phyloP scores from a whole-genome alignment of 306 rosid genomes.

The Prunus padus region DNA sequence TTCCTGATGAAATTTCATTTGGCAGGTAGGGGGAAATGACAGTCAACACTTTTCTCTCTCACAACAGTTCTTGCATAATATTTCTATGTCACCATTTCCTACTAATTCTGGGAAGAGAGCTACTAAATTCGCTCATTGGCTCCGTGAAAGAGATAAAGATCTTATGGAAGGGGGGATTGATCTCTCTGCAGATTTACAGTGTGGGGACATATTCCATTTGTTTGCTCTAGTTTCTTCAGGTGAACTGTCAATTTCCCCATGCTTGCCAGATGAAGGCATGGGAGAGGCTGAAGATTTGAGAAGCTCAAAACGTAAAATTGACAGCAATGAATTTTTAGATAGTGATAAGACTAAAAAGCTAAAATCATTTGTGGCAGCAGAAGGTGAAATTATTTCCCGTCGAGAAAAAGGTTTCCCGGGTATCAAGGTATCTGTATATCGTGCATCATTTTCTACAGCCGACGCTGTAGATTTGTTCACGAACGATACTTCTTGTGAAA shows the following conservation, averaged over 20 bases:
- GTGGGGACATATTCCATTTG: slow-evolving; percentile 80
- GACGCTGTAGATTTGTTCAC: slow-evolving; percentile 52
- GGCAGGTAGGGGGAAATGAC: slow-evolving; percentile 73
- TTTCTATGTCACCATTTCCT: slow-evolving; percentile 85
- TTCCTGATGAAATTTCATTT: slow-evolving; percentile 33
- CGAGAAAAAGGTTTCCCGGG: slow-evolving; percentile 98
- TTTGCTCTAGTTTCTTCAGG: slow-evolving; percentile 76
- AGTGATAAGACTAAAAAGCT: slow-evolving; percentile 53
- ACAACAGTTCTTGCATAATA: slow-evolving; percentile 63
- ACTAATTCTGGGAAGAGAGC: slow-evolving; percentile 67
- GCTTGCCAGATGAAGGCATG: slow-evolving; percentile 78
- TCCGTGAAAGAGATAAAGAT: slow-evolving; percentile 58
- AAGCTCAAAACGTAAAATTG: slow-evolving; percentile 66
- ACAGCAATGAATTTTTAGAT: slow-evolving; percentile 46
- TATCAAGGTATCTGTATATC: slow-evolving; percentile 48
- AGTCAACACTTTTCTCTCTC: slow-evolving; percentile 74
- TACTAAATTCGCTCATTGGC: slow-evolving; percentile 60
- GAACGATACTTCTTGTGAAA: slow-evolving; percentile 35
- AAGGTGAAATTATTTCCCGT: slow-evolving; percentile 92
- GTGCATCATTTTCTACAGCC: slow-evolving; percentile 47
- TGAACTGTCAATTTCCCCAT: slow-evolving; percentile 66
- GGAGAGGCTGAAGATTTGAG: slow-evolving; percentile 89
- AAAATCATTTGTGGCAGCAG: slow-evolving; percentile 54
- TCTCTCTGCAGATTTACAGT: slow-evolving; percentile 72
- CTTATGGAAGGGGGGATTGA: slow-evolving; percentile 52